Evolutionary conservation across 2,329 filamentous ascomycete genomes (phyloP), one percentile per base, ranked within the genome.

Genomic region (Pestalotiopsis sp.): DNA sequence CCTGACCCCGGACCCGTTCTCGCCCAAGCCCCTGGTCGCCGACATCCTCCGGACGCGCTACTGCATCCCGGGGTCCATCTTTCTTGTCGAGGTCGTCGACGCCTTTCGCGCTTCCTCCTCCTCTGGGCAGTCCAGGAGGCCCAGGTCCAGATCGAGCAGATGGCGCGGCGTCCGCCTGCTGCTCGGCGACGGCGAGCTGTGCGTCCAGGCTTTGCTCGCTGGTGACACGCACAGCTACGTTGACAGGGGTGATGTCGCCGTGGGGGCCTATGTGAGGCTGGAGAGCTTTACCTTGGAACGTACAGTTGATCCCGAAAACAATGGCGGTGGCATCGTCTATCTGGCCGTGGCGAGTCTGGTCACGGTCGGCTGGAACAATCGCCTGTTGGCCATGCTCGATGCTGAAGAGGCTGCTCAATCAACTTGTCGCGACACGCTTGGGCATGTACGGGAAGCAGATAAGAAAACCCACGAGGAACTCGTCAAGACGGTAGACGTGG

Each of bases 161-260:
- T 83, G 83, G 80, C 83, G 85, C 40, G 78, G 80, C 2, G 73
- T 87, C 0, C 80, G 86, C 2, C 71, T 89, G 12, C 66, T 88
- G 0, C 80, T 89, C 0, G 84, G 86, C 49, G 87, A 89, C 70
- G 86, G 86, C 1, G 80, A 84, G 72, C 75, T 87, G 3, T 88
- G 84, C 71, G 80, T 89, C n/a, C 86, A 89, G 74, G 85, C 85
- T 0, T 75, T 89, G 7, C 74, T 88, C 57, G 75, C 77, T 6
- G 77, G 80, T 1, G 80, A 81, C 61, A 80, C 85, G 76, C 85
- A 88, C 65, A 79, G 81, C 4, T 81, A 86, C n/a, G 78, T 87
- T 9, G 81, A 86, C 56, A 75, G 74, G 1, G 82, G 81, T 2
- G 80, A 83, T n/a, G 72, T 89, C 45, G 77, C 76, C 4, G 78